phyloP scores from a whole-genome alignment of 2,329 filamentous ascomycete genomes.

The Fusarium buxicola region DNA sequence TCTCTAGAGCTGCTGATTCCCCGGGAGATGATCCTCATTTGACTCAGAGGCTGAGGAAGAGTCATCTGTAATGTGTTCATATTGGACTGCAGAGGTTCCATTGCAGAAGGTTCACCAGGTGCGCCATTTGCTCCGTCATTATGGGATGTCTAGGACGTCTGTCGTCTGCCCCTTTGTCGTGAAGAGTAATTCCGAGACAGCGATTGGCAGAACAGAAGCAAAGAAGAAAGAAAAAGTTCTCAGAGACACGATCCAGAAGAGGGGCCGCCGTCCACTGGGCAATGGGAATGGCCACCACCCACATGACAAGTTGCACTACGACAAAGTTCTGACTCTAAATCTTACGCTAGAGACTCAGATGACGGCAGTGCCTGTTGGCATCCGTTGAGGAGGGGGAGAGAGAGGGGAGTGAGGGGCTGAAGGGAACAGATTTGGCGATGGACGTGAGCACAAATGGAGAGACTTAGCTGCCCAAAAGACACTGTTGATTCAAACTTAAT shows the following conservation, averaged over 20 bases:
- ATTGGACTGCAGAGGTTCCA: slow-evolving; percentile 26
- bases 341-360: slow-evolving; percentile 42
- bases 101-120: background rate
- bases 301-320: slow-evolving; percentile 25
- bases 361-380: slow-evolving; percentile 42
- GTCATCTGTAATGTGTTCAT: slow-evolving; percentile 30
- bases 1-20: slow-evolving; percentile 29
- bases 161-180: background rate
- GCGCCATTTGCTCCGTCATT: background rate
- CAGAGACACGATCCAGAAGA: slow-evolving; percentile 26
- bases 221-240: slow-evolving; percentile 24
- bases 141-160: background rate
- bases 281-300: slow-evolving; percentile 23
- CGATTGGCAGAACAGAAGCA: slow-evolving; percentile 34
- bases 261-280: slow-evolving; percentile 31
- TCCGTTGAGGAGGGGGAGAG: slow-evolving; percentile 16
- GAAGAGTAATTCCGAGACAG: slow-evolving; percentile 37
- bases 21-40: slow-evolving; percentile 24
- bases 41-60: slow-evolving; percentile 37
- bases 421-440: slow-evolving; percentile 6
- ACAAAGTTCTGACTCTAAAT: slow-evolving; percentile 39
- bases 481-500: background rate
- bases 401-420: slow-evolving; percentile 29
- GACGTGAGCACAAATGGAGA: background rate
- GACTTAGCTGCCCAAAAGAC: background rate